Evolutionary conservation across 2,329 filamentous ascomycete genomes (phyloP).

Genomic region (Xenoacremonium recifei): DNA sequence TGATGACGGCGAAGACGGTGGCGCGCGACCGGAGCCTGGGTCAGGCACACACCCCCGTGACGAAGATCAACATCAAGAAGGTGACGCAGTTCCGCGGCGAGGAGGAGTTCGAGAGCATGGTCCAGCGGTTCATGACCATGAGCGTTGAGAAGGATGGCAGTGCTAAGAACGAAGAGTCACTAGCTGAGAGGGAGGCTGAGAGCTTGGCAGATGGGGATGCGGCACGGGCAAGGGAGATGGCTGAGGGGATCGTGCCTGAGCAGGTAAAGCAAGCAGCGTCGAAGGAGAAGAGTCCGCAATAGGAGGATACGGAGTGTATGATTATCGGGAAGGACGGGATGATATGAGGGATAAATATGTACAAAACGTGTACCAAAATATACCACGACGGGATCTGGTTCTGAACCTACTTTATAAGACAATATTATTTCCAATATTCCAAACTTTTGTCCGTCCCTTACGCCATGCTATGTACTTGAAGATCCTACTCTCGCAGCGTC

Average conservation of each 20-base stretch:
- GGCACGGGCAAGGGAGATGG: slow-evolving; percentile 32
- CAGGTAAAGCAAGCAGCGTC: slow-evolving; percentile 21
- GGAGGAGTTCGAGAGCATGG: slow-evolving; percentile 65
- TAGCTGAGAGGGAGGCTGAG: slow-evolving; percentile 18
- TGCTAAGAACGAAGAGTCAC: slow-evolving; percentile 10
- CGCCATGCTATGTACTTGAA: too few species aligned
- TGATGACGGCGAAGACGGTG: slow-evolving; percentile 84
- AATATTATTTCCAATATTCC: too few species aligned
- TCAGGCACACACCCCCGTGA: slow-evolving; percentile 65
- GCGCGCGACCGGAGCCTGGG: slow-evolving; percentile 60
- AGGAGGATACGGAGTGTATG: slow-evolving; percentile 17
- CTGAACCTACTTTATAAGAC: too few species aligned
- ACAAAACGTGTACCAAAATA: slow-evolving; percentile 31
- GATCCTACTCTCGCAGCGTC: too few species aligned
- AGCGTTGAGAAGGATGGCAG: slow-evolving; percentile 17
- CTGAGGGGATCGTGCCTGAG: slow-evolving; percentile 28
- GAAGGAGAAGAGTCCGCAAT: slow-evolving; percentile 18
- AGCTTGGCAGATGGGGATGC: slow-evolving; percentile 26
- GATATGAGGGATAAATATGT: slow-evolving; percentile 21
- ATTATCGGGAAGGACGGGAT: slow-evolving; percentile 16
- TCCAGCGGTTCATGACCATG: slow-evolving; percentile 40
- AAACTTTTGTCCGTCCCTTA: too few species aligned
- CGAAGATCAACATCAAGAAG: slow-evolving; percentile 76
- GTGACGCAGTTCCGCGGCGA: slow-evolving; percentile 77
- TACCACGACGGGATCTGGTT: slow-evolving; percentile 18